Base-by-base conservation (phyloP, 2,329 filamentous ascomycete genomes). In the Colletotrichum magnum region DNA sequence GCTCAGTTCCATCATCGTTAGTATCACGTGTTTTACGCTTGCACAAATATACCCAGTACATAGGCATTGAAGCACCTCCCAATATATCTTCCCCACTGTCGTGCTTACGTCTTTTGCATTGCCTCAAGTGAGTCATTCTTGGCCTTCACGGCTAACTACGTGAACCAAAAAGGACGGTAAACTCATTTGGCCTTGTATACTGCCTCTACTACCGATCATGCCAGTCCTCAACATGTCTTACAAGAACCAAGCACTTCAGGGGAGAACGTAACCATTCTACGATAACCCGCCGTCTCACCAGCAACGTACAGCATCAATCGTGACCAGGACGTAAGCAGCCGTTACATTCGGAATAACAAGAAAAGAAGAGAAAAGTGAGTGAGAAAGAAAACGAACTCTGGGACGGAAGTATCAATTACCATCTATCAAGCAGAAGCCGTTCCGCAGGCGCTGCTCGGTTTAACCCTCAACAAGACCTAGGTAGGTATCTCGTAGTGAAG, bases 351-450 rank as follows among this genome's bases (percentile, higher is more conserved):
- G 41, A 56, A 41, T 52, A 57, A 61, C 26, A 54, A 53, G 15
- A 68, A 50, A 26, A 51, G 18, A 45, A 43, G 16, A 43, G 41
- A 16, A 4, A 15, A 43, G 15, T 15, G 5, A 43, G 15, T 6
- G 7, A 28, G 53, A 43, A 15, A 43, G 5, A 43, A 43, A 15
- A 43, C 13, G 16, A 15, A 43, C 13, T 15, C 41, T 47, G 39
- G 36, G 58, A 68, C 52, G 51, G 47, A 66, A 65, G 64, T 60
- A 24, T 64, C 64, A 69, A 69, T 71, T 69, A 68, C 70, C 70
- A 71, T 71, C 70, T 71, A 71, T 68, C 63, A 68, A 65, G 63
- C 59, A 68, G 50, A 45, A 51, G 21, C 58, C 54, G 21, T 41
- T 54, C 54, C 43, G 24, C 48, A 18, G 47, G 54, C 36, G 56